These are phyloP conservation scores for Posidonia australis DNA, from an alignment of 106 monocot genomes.

Conservation along the genomic window DNA sequence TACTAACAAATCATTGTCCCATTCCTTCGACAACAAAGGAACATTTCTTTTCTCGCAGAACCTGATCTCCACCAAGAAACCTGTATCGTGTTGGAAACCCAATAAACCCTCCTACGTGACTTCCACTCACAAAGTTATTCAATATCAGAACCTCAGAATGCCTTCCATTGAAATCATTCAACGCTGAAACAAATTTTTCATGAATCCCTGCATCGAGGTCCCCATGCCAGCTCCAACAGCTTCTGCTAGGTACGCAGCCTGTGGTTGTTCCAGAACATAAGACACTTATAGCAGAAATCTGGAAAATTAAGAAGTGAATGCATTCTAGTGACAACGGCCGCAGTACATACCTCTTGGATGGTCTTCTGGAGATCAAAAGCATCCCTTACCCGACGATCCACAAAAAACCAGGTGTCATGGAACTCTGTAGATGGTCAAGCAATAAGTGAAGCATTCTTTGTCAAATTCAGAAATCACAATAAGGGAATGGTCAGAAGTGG, in stretches of 20 bases:
- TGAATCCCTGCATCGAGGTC: slow-evolving; percentile 51
- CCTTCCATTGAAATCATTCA: background rate
- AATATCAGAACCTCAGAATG: background rate
- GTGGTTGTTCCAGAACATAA: background rate
- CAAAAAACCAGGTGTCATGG: slow-evolving; percentile 66
- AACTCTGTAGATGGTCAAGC: slow-evolving; percentile 27
- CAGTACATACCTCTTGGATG: slow-evolving; percentile 53
- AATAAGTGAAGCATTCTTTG: background rate
- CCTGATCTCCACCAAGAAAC: too few species aligned
- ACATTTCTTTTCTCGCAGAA: too few species aligned
- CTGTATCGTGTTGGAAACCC: too few species aligned
- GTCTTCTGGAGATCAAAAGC: slow-evolving; percentile 84
- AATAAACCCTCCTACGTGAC: too few species aligned
- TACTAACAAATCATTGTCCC: too few species aligned
- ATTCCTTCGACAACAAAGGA: too few species aligned
- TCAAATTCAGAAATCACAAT: too few species aligned
- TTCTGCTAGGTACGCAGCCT: slow-evolving; percentile 76
- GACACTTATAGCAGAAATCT: background rate
- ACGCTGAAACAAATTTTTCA: slow-evolving; percentile 47
- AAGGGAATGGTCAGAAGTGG: too few species aligned
- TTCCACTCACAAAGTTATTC: too few species aligned
- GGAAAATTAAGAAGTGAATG: background rate
- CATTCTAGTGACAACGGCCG: background rate
- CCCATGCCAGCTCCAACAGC: slow-evolving; percentile 60
- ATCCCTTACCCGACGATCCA: slow-evolving; percentile 61